These are phyloP conservation scores for Kentomonas sorsogonicus DNA, from an alignment of 208 protist genomes.

Conservation along the genomic window DNA sequence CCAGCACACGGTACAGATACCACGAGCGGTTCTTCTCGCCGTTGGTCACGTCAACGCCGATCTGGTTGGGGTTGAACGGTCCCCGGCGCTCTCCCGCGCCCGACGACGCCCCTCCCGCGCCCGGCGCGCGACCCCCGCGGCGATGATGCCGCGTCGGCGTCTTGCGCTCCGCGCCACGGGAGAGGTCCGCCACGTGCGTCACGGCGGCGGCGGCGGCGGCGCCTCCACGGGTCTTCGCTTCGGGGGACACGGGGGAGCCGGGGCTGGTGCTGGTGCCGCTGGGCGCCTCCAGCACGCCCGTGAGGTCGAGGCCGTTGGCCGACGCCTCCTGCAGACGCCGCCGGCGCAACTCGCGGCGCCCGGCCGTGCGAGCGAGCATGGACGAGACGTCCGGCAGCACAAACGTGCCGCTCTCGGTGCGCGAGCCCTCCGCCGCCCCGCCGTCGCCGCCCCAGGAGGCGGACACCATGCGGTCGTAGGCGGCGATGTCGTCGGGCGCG, in stretches of 20 bases:
- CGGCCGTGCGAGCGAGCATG: conserved; percentile 16
- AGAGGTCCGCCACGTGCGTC: background rate
- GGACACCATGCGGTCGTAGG: too few relatives aligned
- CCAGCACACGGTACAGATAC: conserved; percentile 62
- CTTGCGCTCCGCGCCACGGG: background rate
- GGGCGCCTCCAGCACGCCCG: background rate
- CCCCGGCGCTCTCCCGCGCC: conserved; percentile 5
- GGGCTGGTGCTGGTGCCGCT: background rate
- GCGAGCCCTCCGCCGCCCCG: too few relatives aligned
- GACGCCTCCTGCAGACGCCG: conserved; percentile 29
- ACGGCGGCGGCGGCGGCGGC: background rate
- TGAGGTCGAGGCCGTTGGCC: background rate
- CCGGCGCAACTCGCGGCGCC: conserved; percentile 27
- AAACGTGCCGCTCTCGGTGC: background rate
- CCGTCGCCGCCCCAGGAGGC: too few relatives aligned
- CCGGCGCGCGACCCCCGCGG: too few relatives aligned
- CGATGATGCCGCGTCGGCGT: too few relatives aligned
- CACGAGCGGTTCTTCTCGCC: conserved; percentile 49
- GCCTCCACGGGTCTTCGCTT: background rate
- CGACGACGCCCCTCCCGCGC: background rate
- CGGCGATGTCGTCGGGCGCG: too few relatives aligned
- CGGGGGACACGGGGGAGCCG: background rate
- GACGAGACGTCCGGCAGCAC: background rate
- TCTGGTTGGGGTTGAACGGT: conserved; percentile 71
- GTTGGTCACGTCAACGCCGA: conserved; percentile 58